phyloP scores from a whole-genome alignment of 2,329 filamentous ascomycete species.

The Paecilomyces niveus region DNA sequence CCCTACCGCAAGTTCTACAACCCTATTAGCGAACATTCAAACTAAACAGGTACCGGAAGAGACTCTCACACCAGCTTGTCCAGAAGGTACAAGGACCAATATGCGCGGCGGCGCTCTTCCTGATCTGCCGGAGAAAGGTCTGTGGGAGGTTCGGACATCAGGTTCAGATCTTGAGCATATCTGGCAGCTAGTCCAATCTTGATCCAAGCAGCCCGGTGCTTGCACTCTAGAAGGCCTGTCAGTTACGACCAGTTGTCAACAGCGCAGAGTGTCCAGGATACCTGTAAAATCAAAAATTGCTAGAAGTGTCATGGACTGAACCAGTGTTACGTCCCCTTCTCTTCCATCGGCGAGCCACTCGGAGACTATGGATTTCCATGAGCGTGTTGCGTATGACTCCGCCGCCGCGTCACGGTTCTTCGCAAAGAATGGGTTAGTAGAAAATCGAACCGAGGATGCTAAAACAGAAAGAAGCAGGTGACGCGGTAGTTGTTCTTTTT shows the following conservation, averaged over 20 bases:
- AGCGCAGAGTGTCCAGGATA: not conserved
- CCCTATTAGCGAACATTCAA: constrained; percentile 11
- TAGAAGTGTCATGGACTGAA: not conserved
- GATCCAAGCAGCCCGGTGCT: constrained; percentile 28
- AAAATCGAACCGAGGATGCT: constrained; percentile 25
- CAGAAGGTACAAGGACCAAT: constrained; percentile 25
- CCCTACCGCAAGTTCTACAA: constrained; percentile 9
- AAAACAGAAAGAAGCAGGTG: constrained; percentile 25
- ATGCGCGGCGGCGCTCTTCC: constrained; percentile 20
- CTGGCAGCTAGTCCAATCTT: constrained; percentile 43
- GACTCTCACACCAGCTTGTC: constrained; percentile 18
- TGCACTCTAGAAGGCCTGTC: constrained; percentile 6
- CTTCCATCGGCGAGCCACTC: constrained; percentile 20
- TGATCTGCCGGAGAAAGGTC: constrained; percentile 14
- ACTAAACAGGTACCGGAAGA: constrained; percentile 16
- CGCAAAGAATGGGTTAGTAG: constrained; percentile 18
- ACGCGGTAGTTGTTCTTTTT: constrained; percentile 16
- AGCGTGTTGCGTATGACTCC: constrained; percentile 20
- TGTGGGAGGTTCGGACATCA: constrained; percentile 15
- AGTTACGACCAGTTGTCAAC: not conserved
- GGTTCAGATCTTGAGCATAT: constrained; percentile 49
- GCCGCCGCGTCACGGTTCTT: constrained; percentile 16
- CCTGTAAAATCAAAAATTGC: not conserved
- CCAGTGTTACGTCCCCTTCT: not conserved
- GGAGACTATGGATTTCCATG: constrained; percentile 28